Evolutionary conservation across 1,284 basidiomycete species (phyloP), one percentile per base, ranked within the genome.

Genomic region (Boletus austroedulis): DNA sequence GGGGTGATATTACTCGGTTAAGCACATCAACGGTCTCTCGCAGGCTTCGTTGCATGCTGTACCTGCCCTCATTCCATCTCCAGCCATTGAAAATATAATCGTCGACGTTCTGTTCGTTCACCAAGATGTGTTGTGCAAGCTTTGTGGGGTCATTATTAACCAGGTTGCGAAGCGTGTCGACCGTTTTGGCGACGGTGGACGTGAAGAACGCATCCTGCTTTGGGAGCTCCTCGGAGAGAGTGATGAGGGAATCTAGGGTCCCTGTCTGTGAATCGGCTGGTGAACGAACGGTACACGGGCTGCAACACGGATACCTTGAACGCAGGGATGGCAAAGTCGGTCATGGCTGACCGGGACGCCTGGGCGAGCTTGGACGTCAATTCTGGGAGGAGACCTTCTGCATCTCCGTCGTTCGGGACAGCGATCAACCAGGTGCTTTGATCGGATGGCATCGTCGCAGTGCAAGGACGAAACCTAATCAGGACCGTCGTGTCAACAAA

Each of bases 141-240:
- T 94, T 94, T 44, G 80, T 71, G 12, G 90, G 84, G 70, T 97
- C 94, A 66, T 97, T 95, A 70, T 94, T 95, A 55, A 96, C 77
- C 55, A 99, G 82, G 63, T 90, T 92, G 49, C 95, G 90, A 51
- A 98, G 82, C 1, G 94, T 95, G 70, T 99, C 97, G 59, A 98
- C 93, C 26, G 91, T 90, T 81, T 98, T 98, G 61, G 91, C 91
- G 59, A 96, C 90, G 14, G 88, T 86, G 24, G 84, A 78, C 4
- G 93, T 98, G 78, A 97, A 95, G 77, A 84, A 84, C n/a, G 82
- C 72, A 66, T 99, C 97, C 62, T 91, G 86, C 77, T 98, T 98
- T 17, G 95, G 93, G 46, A 99, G 82, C 54, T 92, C 87, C 70
- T 99, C 97, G 19, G 94, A 96, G 50, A 99, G 83, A 5, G 85